These are phyloP conservation scores for Podosphaera xanthii DNA, from an alignment of 2,329 filamentous ascomycete genomes.

Conservation along the genomic window DNA sequence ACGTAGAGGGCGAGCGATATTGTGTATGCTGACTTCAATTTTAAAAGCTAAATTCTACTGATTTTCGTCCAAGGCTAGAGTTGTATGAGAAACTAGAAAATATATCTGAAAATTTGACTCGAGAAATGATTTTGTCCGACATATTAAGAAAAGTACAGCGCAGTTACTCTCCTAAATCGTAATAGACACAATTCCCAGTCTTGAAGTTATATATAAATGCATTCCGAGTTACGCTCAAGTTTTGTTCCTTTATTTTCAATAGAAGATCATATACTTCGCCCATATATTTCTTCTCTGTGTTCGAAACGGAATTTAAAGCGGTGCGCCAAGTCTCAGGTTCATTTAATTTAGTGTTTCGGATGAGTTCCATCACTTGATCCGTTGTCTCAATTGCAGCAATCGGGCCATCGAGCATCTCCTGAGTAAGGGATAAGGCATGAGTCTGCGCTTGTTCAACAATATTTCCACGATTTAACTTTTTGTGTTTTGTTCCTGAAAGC, in stretches of 20 bases:
- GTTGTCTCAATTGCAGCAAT: constrained; percentile 75
- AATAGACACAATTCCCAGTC: constrained; percentile 64
- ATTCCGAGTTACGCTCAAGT: constrained; percentile 38
- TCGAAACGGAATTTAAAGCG: constrained; percentile 54
- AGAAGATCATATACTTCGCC: constrained; percentile 64
- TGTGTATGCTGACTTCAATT: too few species aligned
- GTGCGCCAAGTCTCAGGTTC: constrained; percentile 68
- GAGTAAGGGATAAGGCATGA: constrained; percentile 36
- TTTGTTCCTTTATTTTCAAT: constrained; percentile 32
- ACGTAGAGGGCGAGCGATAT: too few species aligned
- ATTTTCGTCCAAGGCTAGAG: too few species aligned
- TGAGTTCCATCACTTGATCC: constrained; percentile 57
- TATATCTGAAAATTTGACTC: too few species aligned
- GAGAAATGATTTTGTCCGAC: too few species aligned
- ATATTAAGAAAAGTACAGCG: not conserved
- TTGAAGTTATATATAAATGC: constrained; percentile 85
- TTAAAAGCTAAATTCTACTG: too few species aligned
- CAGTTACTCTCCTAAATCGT: constrained; percentile 38
- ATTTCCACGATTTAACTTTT: constrained; percentile 72
- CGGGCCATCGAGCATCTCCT: constrained; percentile 51
- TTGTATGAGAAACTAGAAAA: too few species aligned
- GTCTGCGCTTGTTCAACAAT: constrained; percentile 61
- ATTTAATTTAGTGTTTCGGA: constrained; percentile 50
- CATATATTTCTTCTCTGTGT: constrained; percentile 61
- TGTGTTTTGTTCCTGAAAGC: constrained; percentile 58